A percentile compares a stretch with the other conserved stretches of the same genome.
phyloP scores from a whole-genome alignment of 768 basidiomycete species.

The Psilocybe subaeruginosa region DNA sequence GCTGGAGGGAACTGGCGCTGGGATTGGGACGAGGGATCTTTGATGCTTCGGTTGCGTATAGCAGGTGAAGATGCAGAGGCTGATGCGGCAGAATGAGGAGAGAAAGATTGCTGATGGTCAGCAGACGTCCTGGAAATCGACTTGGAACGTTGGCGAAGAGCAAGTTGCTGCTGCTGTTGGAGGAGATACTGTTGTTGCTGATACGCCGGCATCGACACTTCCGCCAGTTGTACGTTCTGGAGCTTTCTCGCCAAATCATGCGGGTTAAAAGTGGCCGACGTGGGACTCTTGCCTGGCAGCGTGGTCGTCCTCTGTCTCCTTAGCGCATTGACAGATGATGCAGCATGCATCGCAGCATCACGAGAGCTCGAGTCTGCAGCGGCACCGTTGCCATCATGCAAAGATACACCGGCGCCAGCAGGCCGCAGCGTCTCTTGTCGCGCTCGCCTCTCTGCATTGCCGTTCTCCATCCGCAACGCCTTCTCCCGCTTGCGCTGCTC shows the following conservation, averaged over 20 bases:
- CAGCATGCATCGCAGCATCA: slow-evolving; percentile 40
- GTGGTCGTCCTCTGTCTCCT: slow-evolving; percentile 46
- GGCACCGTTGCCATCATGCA: slow-evolving; percentile 8
- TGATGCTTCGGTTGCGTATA: slow-evolving; percentile 14
- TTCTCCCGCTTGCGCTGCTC: slow-evolving; percentile 58
- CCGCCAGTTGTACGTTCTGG: slow-evolving; percentile 46
- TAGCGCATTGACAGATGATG: slow-evolving; percentile 23
- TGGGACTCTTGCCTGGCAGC: slow-evolving; percentile 35
- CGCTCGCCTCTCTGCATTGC: slow-evolving; percentile 19
- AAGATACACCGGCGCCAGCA: slow-evolving; percentile 32
- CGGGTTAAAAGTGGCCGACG: slow-evolving; percentile 41
- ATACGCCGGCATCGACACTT: slow-evolving; percentile 11
- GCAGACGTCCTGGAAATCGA: slow-evolving; percentile 19
- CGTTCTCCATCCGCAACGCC: slow-evolving; percentile 28
- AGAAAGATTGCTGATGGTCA: slow-evolving; percentile 9
- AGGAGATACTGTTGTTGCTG: not conserved
- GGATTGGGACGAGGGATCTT: slow-evolving; percentile 7
- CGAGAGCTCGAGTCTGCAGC: slow-evolving; percentile 33
- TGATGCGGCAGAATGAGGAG: not conserved
- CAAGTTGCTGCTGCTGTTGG: slow-evolving; percentile 1
- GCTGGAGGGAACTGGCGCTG: slow-evolving; percentile 20
- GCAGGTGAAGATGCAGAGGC: slow-evolving; percentile 7
- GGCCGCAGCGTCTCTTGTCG: slow-evolving; percentile 40
- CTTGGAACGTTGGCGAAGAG: slow-evolving; percentile 13
- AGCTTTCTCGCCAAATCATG: slow-evolving; percentile 66